Base-by-base conservation (phyloP, 2,329 filamentous ascomycete genomes). In the Ophiocordyceps camponoti-leonardi region DNA sequence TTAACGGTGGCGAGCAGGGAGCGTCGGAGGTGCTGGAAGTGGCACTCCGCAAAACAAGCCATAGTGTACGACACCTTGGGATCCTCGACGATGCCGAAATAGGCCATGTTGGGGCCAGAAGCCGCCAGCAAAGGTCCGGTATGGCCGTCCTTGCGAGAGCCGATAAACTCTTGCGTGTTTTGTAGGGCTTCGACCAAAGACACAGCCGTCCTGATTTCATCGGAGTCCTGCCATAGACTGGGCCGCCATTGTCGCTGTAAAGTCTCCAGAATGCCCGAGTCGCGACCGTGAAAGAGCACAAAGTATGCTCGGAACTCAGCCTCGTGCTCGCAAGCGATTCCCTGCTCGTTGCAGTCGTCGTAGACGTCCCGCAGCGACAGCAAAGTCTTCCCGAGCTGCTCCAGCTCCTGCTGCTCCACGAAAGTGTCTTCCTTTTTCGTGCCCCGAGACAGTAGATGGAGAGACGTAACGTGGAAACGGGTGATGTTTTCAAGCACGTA, bases 21-120 rank as follows among this genome's bases (percentile, higher is more conserved):
- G 45, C 75, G 73, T 39, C 79, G 75, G 30, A 81, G 63, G 33
- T 69, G 66, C 39, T 74, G 72, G 47, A 83, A 81, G 53, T 80
- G 76, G n/a, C 78, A 73, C 53, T 82, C 78, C 7, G 77, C 77
- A 48, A 83, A 73, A 52, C 79, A 82, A 14, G 77, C 79, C 75
- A 82, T 80, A 1, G 76, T 80, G 54, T 82, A 83, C 0, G 79
- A 81, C 2, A 80, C 71, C 16, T 65, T 61, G 0, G 66, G 62
- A 39, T 71, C 67, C 50, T 74, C 67, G 26, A 82, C 63, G 43
- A 82, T 77, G 22, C 69, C 66, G 54, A 82, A 81, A 56, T 73
- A 81, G 18, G 71, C 67, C 22, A 66, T 62, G 41, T 68, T 73
- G 6, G 67, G 65, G 19, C 68, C 67, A 39, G 71, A 63, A 2